Evolutionary conservation across 1,284 basidiomycete species (phyloP).

Genomic region (Agroathelia rolfsii): DNA sequence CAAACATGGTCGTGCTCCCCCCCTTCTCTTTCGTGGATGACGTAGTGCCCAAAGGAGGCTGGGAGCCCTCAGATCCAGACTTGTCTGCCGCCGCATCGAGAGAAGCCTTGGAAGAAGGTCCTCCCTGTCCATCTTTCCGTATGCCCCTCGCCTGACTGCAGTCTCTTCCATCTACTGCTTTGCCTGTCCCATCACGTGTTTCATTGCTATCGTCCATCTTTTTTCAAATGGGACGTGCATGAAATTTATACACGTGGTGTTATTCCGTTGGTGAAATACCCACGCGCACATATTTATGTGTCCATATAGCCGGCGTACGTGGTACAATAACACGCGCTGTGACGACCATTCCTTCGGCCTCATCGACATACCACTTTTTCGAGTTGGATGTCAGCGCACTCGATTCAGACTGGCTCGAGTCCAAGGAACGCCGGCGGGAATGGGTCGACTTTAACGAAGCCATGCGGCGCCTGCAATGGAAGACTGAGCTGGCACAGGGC

Average conservation of each 20-base stretch:
- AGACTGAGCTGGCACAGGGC: constrained; percentile 66
- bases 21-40: constrained; percentile 7
- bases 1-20: constrained; percentile 4
- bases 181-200: constrained; percentile 23
- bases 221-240: constrained; percentile 12
- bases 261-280: not conserved
- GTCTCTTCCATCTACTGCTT: constrained; percentile 33
- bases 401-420: constrained; percentile 70
- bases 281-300: constrained; percentile 6
- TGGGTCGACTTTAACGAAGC: constrained; percentile 82
- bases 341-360: constrained; percentile 64
- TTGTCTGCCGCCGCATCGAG: constrained; percentile 77
- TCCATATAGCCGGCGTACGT: constrained; percentile 60
- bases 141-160: constrained; percentile 55
- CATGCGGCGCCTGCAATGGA: constrained; percentile 62
- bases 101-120: constrained; percentile 89
- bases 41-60: constrained; percentile 78
- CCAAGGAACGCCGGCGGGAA: constrained; percentile 64
- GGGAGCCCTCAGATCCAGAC: constrained; percentile 68
- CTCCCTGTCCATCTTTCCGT: constrained; percentile 69
- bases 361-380: constrained; percentile 78
- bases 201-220: constrained; percentile 19
- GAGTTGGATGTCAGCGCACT: constrained; percentile 70
- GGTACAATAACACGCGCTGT: constrained; percentile 70
- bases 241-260: constrained; percentile 1